These are phyloP conservation scores for Nitzschia putrida DNA, from an alignment of 108 stramenopile genomes.

Conservation along the genomic window DNA sequence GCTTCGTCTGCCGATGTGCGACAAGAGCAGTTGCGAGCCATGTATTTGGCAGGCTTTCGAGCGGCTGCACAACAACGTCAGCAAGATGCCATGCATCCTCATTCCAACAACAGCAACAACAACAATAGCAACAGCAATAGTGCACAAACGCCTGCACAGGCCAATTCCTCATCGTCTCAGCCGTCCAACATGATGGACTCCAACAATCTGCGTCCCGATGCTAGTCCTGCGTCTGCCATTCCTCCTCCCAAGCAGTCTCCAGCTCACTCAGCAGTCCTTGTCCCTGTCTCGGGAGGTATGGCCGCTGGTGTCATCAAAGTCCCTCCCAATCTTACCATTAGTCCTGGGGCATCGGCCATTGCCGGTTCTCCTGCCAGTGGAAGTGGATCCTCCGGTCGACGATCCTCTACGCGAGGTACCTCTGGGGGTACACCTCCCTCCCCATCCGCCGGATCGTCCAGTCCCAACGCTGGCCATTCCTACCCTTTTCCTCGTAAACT, in stretches of 20 bases:
- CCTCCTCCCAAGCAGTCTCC: constrained; percentile 11
- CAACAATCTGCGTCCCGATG: not conserved
- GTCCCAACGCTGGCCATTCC: constrained; percentile 53
- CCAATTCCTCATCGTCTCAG: not conserved
- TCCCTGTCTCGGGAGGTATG: constrained; percentile 41
- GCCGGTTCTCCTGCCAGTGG: constrained; percentile 3
- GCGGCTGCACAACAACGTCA: constrained; percentile 59
- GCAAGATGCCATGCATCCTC: constrained; percentile 20
- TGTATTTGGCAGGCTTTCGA: constrained; percentile 87
- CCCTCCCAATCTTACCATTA: constrained; percentile 25
- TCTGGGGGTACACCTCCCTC: constrained; percentile 31
- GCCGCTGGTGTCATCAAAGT: constrained; percentile 52
- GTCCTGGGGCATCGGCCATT: constrained; percentile 6
- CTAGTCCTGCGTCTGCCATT: not conserved
- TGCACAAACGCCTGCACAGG: not conserved
- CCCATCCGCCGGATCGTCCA: constrained; percentile 29
- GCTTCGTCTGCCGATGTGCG: constrained; percentile 25
- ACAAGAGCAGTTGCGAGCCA: constrained; percentile 77
- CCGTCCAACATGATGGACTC: not conserved
- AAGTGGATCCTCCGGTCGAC: constrained; percentile 10
- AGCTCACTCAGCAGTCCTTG: constrained; percentile 35
- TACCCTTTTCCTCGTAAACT: constrained; percentile 91
- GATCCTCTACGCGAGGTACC: constrained; percentile 19
- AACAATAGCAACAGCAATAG: constrained; percentile 5
- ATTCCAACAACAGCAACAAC: constrained; percentile 2